Base-by-base conservation (phyloP, 129 eudicot genomes). In the Pseudognaphalium luteoalbum region DNA sequence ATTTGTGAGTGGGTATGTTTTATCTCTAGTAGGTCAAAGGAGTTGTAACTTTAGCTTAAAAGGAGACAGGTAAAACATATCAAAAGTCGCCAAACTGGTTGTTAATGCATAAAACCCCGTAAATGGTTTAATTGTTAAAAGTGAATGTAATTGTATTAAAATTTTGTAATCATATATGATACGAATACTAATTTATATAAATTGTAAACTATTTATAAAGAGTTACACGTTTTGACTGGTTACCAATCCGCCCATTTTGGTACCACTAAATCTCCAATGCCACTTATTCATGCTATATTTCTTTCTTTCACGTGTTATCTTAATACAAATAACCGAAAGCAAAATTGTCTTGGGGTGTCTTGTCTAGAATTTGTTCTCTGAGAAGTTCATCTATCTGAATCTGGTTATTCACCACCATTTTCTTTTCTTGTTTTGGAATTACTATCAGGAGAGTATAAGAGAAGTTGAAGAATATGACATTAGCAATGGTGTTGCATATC, bases 391-490 rank as follows among this genome's bases (percentile, higher is more conserved):
- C 61, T 64, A 16, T 5, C 21, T 39, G n/a, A 15, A 64, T 61
- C n/a, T 80, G 60, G 63, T 66, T 37, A 16, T 29, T 16, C 54
- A 11, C 37, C 41, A 3, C 52, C 20, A 71, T 58, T 16, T 71
- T 71, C 11, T 16, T 44, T n/a, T 73, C 34, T 7, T 74, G 63
- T 34, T 63, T 33, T 50, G 37, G 37, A 52, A 72, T 57, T 42
- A 78, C 81, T 73, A 54, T 52, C 85, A 91, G 95, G 86, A 86
- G 76, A 80, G 73, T 83, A 54, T 68, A 44, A 66, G 29, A 61
- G 85, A 82, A 74, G 88, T 50, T 21, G 73, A 77, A 37, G 85
- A 74, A 75, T 56, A 66, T 76, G 83, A 84, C 60, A 35, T 66
- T 41, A 63, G 60, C 74, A 80, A 65, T 25, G 85, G 77, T 66